These are phyloP conservation scores for Penicillium samsonianum DNA, from an alignment of 495 filamentous ascomycete species.

Conservation along the genomic window DNA sequence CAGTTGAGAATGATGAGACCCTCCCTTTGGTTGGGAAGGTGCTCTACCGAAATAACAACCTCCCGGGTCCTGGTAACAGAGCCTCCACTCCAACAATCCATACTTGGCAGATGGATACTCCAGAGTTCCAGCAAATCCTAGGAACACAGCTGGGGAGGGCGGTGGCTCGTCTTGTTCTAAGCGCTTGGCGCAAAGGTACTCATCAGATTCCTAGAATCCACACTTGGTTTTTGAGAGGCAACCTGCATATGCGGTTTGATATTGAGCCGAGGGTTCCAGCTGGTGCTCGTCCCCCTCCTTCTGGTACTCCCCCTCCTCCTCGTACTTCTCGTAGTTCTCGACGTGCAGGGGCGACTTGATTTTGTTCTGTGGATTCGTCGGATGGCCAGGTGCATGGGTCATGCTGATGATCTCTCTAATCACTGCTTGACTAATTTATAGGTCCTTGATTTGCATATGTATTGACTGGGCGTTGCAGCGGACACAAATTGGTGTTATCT, in stretches of 20 bases:
- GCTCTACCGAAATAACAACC: neutral
- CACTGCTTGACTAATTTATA: no score
- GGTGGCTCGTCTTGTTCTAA: neutral
- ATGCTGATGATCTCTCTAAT: no score
- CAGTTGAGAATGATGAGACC: neutral
- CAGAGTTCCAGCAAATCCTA: neutral
- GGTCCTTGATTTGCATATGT: no score
- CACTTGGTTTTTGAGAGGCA: neutral
- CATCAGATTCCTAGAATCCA: neutral
- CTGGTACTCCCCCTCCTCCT: no score
- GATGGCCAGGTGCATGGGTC: no score
- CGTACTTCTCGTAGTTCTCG: no score
- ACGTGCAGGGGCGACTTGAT: no score
- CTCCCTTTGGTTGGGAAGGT: neutral
- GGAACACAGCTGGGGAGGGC: neutral
- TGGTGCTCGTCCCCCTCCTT: no score
- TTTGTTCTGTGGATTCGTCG: no score
- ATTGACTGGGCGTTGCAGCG: no score
- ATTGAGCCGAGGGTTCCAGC: neutral
- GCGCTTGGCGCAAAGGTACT: neutral
- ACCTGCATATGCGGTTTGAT: slow-evolving; percentile 1
- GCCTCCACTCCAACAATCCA: neutral
- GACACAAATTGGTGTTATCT: no score
- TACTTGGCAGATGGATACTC: accelerated
- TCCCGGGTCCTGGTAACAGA: neutral